Conservation (phyloP, 2,329 filamentous ascomycete genomes). For the Lachnum nothofagi region DNA sequence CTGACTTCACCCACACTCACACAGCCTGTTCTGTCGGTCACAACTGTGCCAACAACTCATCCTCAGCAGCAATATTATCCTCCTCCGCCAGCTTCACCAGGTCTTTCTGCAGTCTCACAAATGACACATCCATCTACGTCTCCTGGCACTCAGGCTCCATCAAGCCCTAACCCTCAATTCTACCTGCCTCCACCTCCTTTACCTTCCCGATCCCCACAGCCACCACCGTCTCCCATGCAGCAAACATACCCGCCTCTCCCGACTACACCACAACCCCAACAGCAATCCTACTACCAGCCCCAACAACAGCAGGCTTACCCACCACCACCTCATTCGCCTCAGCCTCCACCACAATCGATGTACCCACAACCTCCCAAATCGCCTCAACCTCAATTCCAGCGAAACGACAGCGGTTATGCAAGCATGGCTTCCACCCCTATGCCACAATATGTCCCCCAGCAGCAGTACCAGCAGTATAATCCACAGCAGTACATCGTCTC, state of each 20-base stretch:
- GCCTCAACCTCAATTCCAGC: slow-evolving; percentile 33
- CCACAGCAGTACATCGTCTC: slow-evolving; percentile 3
- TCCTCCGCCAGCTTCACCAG: slow-evolving; percentile 1
- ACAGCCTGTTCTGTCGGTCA: background rate
- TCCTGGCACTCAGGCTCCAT: background rate
- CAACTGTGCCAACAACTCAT: slow-evolving; percentile 4
- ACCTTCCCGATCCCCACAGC: slow-evolving; percentile 33
- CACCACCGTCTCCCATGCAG: background rate
- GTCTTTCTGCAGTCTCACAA: background rate
- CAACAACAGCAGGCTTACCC: slow-evolving; percentile 16
- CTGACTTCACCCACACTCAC: background rate
- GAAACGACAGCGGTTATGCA: slow-evolving; percentile 38
- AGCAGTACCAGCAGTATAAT: background rate
- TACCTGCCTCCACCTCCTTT: slow-evolving; percentile 39
- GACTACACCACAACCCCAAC: slow-evolving; percentile 27
- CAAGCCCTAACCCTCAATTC: background rate
- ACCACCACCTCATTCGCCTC: slow-evolving; percentile 37
- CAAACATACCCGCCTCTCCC: background rate
- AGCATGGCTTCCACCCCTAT: slow-evolving; percentile 33
- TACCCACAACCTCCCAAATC: slow-evolving; percentile 39
- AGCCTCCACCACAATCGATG: slow-evolving; percentile 41
- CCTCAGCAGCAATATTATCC: slow-evolving; percentile 7
- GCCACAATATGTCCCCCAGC: background rate
- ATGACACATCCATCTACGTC: background rate
- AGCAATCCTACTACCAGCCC: slow-evolving; percentile 33